Percentiles rank a stretch among this genome's conserved stretches.
Evolutionary conservation across 129 eudicot species (phyloP).

Genomic region (Flaveria robusta): DNA sequence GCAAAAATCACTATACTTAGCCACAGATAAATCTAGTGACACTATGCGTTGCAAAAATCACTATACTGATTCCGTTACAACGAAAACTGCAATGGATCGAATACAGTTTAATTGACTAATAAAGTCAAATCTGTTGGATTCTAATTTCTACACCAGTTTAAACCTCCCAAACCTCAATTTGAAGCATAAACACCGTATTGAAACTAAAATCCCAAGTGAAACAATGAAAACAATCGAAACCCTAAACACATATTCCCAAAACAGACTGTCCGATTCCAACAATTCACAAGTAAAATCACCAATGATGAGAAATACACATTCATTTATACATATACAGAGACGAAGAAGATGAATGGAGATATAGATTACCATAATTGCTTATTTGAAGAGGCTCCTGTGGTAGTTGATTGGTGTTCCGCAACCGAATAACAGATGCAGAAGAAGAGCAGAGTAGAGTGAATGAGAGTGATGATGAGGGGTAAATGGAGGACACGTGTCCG

Average conservation of each 20-base stretch:
- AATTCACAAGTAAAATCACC: too few relatives aligned
- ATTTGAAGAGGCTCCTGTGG: background rate
- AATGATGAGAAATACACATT: too few relatives aligned
- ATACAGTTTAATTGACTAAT: conserved; percentile 5
- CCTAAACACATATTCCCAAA: conserved; percentile 1
- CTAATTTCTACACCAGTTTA: background rate
- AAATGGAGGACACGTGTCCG: conserved; percentile 20
- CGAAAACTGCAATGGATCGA: background rate
- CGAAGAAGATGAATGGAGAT: background rate
- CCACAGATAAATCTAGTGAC: too few relatives aligned
- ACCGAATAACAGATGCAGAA: conserved; percentile 18
- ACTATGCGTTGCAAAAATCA: too few relatives aligned
- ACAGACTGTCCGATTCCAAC: background rate
- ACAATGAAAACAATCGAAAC: conserved; percentile 1
- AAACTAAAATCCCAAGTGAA: too few relatives aligned
- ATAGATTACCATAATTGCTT: conserved; percentile 26
- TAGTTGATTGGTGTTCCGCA: background rate
- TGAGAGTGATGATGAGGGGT: conserved; percentile 13
- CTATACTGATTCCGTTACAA: too few relatives aligned
- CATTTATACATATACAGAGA: background rate
- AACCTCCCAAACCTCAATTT: background rate
- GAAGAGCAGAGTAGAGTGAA: conserved; percentile 13
- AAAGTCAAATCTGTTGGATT: conserved; percentile 18
- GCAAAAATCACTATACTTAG: too few relatives aligned
- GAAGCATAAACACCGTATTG: background rate